A percentile compares a stretch with the other conserved stretches of the same genome.
phyloP scores from a whole-genome alignment of 768 basidiomycete species.

The Xerocomus spinulosus region DNA sequence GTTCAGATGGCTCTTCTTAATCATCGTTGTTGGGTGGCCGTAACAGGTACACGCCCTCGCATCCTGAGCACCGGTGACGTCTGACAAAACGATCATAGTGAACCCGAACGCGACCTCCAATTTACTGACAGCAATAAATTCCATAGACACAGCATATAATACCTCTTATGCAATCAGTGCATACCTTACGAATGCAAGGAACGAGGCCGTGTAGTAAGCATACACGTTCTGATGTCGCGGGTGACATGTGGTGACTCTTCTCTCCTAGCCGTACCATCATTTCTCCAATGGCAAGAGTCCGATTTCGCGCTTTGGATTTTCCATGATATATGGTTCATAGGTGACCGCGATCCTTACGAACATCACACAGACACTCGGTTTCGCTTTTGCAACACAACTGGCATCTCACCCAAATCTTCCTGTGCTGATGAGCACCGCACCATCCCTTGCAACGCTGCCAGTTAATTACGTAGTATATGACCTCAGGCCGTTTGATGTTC shows the following conservation, averaged over 20 bases:
- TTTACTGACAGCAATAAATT: slow-evolving; percentile 34
- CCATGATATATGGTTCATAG: slow-evolving; percentile 11
- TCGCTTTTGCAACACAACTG: slow-evolving; percentile 30
- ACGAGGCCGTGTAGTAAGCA: slow-evolving; percentile 56
- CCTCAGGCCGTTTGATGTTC: slow-evolving; percentile 52
- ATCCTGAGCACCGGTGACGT: neutral
- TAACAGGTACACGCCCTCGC: slow-evolving; percentile 41
- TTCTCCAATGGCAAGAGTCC: slow-evolving; percentile 5
- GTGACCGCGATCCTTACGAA: slow-evolving; percentile 33
- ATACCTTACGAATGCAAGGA: slow-evolving; percentile 47
- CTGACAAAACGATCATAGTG: slow-evolving; percentile 27
- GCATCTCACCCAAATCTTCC: slow-evolving; percentile 27
- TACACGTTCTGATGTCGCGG: neutral
- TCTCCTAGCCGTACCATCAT: slow-evolving; percentile 18
- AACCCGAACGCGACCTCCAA: slow-evolving; percentile 38
- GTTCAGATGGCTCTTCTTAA: slow-evolving; percentile 44
- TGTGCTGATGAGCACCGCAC: slow-evolving; percentile 41
- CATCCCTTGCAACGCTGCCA: slow-evolving; percentile 46
- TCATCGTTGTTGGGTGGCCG: slow-evolving; percentile 50
- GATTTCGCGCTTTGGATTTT: neutral
- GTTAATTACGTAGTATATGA: slow-evolving; percentile 47
- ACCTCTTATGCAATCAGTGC: slow-evolving; percentile 47
- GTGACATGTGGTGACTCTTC: slow-evolving; percentile 2
- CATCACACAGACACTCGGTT: slow-evolving; percentile 34
- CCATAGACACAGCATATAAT: slow-evolving; percentile 43